Conservation (phyloP, 306 rosid genomes). For the Quercus engelmannii region DNA sequence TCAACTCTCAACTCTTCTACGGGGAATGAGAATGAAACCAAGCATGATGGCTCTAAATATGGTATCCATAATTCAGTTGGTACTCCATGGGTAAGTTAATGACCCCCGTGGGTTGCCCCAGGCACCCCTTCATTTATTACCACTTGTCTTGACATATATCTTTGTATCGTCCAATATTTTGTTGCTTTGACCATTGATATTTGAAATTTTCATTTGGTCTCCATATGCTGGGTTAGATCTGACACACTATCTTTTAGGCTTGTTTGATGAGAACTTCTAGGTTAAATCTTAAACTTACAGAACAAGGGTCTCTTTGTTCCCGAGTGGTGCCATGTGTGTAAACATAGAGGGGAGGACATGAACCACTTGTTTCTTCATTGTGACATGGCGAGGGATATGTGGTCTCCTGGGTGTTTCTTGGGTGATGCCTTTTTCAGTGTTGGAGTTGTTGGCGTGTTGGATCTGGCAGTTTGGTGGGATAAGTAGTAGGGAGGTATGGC, state of each 20-base stretch:
- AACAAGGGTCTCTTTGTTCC: no score
- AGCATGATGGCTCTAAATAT: constrained; percentile 20
- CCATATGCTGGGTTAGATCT: neutral
- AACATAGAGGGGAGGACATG: no score
- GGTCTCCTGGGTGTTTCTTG: no score
- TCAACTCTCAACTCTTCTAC: constrained; percentile 17
- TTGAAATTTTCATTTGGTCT: neutral
- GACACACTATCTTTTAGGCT: neutral
- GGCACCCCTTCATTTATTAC: no score
- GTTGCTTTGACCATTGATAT: neutral
- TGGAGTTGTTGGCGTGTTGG: no score
- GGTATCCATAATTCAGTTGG: constrained; percentile 18
- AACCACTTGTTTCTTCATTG: no score
- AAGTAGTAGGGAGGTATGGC: no score
- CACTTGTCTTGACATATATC: neutral
- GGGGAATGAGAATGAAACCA: constrained; percentile 19
- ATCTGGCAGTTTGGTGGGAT: no score
- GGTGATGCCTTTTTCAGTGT: no score
- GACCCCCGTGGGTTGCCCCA: no score
- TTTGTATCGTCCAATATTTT: neutral
- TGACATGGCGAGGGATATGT: no score
- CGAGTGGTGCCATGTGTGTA: no score
- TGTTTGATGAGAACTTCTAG: neutral
- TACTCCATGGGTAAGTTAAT: constrained; percentile 47
- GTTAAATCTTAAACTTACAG: neutral